These are phyloP conservation scores for Lentinula detonsa DNA, from an alignment of 768 basidiomycete species.

Conservation along the genomic window DNA sequence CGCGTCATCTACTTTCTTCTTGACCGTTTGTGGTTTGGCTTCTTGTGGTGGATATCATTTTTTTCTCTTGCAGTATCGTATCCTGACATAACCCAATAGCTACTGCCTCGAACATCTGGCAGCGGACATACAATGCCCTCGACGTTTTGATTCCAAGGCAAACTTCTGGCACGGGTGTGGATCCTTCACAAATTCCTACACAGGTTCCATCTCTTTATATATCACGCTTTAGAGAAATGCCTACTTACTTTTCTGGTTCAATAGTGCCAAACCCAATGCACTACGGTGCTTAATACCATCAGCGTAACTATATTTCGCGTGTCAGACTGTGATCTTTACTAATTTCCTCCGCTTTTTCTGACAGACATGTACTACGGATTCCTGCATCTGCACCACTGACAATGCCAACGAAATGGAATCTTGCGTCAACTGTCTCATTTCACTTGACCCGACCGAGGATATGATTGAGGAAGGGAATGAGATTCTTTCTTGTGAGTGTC, in stretches of 20 bases:
- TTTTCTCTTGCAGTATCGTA: background rate
- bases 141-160: background rate
- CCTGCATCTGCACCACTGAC: background rate
- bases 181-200: background rate
- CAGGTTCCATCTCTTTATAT: background rate
- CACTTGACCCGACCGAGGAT: background rate
- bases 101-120: background rate
- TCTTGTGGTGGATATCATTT: background rate
- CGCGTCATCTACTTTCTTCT: background rate
- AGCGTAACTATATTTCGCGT: background rate
- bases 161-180: background rate
- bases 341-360: background rate
- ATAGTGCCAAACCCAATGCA: background rate
- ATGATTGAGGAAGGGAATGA: background rate
- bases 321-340: background rate
- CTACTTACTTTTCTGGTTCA: background rate
- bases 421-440: slow-evolving; percentile 1
- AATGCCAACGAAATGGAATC: background rate
- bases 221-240: background rate
- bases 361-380: background rate
- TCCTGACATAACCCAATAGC: background rate
- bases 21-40: background rate
- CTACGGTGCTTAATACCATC: background rate
- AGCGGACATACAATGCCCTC: background rate
- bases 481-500: background rate